Base-by-base conservation (phyloP, 257 asterid genomes). In the Petrea volubilis region DNA sequence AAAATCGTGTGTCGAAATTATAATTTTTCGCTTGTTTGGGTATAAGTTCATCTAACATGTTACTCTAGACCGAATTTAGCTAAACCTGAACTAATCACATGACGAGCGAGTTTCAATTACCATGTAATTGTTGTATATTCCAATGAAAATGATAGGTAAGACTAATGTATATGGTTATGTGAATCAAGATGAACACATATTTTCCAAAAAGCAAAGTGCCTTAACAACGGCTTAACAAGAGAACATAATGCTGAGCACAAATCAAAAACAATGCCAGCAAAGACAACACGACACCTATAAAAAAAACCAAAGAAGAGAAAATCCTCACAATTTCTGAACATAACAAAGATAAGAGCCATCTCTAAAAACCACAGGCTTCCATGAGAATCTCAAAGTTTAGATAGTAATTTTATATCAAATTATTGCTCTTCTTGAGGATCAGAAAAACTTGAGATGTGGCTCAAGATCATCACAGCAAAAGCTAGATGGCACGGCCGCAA, bases 401-500 rank as follows among this genome's bases (percentile, higher is more conserved):
- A 33, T 2, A 7, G 38, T 2, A 33, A 33, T 33, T n/a, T n/a
- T n/a, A 33, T 33, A 3, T 33, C 5, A 38, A 38, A 3, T 38
- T 5, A 38, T 38, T 12, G 43, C 6, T 5, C 43, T 38, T 33
- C 7, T 33, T 38, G 9, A 38, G 40, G 49, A 38, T 77, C 84
- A 79, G 74, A 80, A 85, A 60, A 70, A 75, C 43, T 77, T 46
- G 67, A 81, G 77, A 56, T 53, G 80, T 31, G 85, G 80, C 50
- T 84, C 75, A 65, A 90, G 91, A 34, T 77, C 75, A 13, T 88
- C 92, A 38, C 88, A 72, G 81, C 96, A 90, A 64, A 93, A 93
- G 85, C 83, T 90, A 0, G 97, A 90, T 2, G 96, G 93, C 6
- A 91, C 88, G 21, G 84, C 96, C 13, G 83, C 82, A 55, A 94